Base-by-base conservation (phyloP, 1,284 basidiomycete species). In the Serendipita sp. region DNA sequence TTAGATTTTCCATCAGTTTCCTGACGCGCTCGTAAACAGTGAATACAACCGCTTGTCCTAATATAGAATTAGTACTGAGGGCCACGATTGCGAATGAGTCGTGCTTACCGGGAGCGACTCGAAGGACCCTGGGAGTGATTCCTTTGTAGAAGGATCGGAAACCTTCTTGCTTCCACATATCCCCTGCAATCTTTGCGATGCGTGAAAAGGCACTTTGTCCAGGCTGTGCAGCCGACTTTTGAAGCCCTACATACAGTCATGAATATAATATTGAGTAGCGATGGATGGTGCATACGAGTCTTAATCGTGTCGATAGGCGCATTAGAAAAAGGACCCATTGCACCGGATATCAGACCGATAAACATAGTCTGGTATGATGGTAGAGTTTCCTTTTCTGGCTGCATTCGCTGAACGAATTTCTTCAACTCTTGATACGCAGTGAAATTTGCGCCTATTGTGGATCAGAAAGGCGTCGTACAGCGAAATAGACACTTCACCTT, bases 301-400 rank as follows among this genome's bases (percentile, higher is more conserved):
- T 98, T 97, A 73, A 97, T 97, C 1, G 94, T 97, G 76, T 98
- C 94, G 66, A 97, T 94, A 0, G 94, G 94, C 3, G 94, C 94
- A 69, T 97, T 97, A 32, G 93, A 94, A 74, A 97, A 91, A 12
- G 94, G 94, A 38, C 94, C 94, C 84, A 96, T 93, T 3, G 95
- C 96, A 65, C 96, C 96, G 60, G 92, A 96, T 69, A 99, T 86
- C 64, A 99, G 79, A 64, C 95, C 95, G 65, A 99, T 92, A 42
- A 88, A 66, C 82, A 95, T 93, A 67, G 95, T 93, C 72, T 97
- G 93, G 75, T 91, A 97, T 47, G 90, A 91, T 1, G 95, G 96
- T 62, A 99, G 80, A 49, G 68, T 68, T 34, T 72, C 74, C 47
- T 82, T 68, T 45, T 87, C 81, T 12, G 93, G 93, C 73, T 99